Base-by-base conservation (phyloP, 2,329 filamentous ascomycete species). In the Grosmannia huntii region DNA sequence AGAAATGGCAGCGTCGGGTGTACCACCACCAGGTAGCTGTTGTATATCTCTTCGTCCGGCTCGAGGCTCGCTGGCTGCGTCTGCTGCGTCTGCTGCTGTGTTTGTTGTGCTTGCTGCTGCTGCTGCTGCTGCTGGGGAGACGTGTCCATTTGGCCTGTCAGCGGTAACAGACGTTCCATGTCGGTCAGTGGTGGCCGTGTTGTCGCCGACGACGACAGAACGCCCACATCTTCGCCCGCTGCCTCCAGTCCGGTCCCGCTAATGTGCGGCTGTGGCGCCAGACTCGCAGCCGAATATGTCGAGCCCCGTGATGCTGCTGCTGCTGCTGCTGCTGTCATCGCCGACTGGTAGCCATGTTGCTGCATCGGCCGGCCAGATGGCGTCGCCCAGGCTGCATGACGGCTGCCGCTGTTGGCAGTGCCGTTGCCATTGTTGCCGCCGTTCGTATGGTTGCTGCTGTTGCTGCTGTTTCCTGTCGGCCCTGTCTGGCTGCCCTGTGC, bases 1-100 rank as follows among this genome's bases (percentile, higher is more conserved):
- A 90, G 73, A 51, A 90, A 74, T 0, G 86, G 86, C 59, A 87
- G 84, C 4, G 80, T 80, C 16, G 82, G 81, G 64, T 89, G 85
- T 23, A 89, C 80, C 16, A 79, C 72, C 5, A 75, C 75, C 57
- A 87, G 77, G 63, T 89, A 89, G 62, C 81, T 84, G 50, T 2
- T 19, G 33, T 36, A 50, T 5, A 50, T 23, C 11, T 19, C 48
- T 4, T 28, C 55, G 10, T 57, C 55, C 9, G 44, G 46, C 28
- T 50, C 38, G 4, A 48, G 53, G 23, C 25, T 48, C 16, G 53
- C 27, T 28, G 12, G 28, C 44, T 27, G 50, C 27, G 5, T 27
- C 16, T 46, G 28, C 44, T 27, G 50, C 27, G 5, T 27, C 16
- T 46, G 51, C 21, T 27, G 46, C 25, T 21, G 50, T 21, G 28